phyloP scores from a whole-genome alignment of 192 early-diverging fungal species.

The Lobosporangium transversale region DNA sequence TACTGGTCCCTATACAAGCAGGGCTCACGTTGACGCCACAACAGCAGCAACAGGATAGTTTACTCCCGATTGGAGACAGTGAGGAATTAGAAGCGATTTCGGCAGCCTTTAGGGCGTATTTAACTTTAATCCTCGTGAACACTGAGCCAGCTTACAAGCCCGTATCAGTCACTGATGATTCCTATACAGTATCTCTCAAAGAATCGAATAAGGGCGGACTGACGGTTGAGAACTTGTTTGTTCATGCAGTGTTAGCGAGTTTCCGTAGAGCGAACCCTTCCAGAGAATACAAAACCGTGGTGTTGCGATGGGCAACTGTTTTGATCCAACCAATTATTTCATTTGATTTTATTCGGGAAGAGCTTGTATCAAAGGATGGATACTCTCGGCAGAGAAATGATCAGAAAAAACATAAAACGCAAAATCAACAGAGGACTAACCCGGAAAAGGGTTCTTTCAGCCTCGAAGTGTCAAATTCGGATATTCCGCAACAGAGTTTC shows the following conservation, averaged over 20 bases:
- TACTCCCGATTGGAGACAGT: neutral
- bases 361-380: too few species aligned
- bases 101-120: conserved; percentile 37
- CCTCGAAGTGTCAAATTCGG: neutral
- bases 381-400: too few species aligned
- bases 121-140: conserved; percentile 43
- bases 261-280: conserved; percentile 22
- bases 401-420: too few species aligned
- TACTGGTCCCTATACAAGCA: conserved; percentile 21
- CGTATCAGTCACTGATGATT: neutral
- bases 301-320: conserved; percentile 22
- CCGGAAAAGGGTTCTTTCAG: neutral
- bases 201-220: neutral
- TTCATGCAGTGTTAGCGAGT: conserved; percentile 24
- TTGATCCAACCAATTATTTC: conserved; percentile 20
- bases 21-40: conserved; percentile 1
- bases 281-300: conserved; percentile 13
- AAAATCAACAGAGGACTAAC: neutral
- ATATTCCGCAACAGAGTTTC: neutral
- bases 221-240: conserved; percentile 34
- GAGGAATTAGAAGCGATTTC: conserved; percentile 12
- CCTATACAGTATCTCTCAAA: neutral
- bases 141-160: conserved; percentile 19
- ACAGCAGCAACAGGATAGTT: neutral
- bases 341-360: conserved; percentile 12